Evolutionary conservation across 208 protist species (phyloP).

Genomic region (Acanthamoeba sp.): DNA sequence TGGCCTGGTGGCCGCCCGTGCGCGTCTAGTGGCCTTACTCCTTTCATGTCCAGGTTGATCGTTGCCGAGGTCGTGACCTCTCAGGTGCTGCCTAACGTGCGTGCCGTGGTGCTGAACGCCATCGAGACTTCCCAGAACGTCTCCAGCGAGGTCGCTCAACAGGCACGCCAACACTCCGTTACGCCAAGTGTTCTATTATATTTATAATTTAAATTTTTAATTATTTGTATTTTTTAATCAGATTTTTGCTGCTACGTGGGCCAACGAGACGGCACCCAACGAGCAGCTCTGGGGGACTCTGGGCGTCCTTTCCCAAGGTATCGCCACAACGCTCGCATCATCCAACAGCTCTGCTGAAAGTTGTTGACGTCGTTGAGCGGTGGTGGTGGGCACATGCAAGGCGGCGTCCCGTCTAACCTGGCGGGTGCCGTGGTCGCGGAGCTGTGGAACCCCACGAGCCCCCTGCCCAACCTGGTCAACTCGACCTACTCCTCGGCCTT

Average conservation of each 20-base stretch:
- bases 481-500: background rate
- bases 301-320: conserved; percentile 20
- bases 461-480: conserved; percentile 57
- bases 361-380: no score
- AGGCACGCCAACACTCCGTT: background rate
- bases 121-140: conserved; percentile 22
- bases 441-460: conserved; percentile 21
- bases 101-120: background rate
- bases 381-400: background rate
- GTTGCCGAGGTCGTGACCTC: conserved; percentile 2
- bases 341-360: no score
- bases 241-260: conserved; percentile 43
- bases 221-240: background rate
- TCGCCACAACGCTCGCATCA: background rate
- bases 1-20: no score
- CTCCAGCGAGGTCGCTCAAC: background rate
- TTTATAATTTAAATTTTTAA: background rate
- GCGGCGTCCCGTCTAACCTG: background rate
- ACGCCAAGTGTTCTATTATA: background rate
- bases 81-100: conserved; percentile 5
- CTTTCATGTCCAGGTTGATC: conserved; percentile 1
- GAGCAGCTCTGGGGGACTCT: background rate
- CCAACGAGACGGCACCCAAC: conserved; percentile 28
- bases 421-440: background rate
- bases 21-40: no score